These are phyloP conservation scores for Yamadazyma kanchanaburiensis DNA, from an alignment of 1,139 yeast genomes.

Conservation along the genomic window DNA sequence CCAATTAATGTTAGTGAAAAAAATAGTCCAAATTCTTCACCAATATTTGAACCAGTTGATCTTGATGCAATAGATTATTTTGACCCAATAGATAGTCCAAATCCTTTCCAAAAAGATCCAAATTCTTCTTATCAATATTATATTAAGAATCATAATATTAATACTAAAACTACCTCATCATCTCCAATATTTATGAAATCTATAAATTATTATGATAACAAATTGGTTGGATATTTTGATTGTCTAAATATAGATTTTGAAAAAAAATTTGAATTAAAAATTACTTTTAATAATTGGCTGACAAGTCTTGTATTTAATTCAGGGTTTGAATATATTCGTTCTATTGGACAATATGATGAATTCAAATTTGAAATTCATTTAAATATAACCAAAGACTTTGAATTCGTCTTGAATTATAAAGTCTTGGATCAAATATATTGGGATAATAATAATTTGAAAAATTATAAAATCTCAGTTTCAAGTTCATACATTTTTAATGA, in stretches of 20 bases:
- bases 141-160: constrained; percentile 9
- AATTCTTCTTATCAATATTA: constrained; percentile 6
- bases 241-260: constrained; percentile 39
- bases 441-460: constrained; percentile 32
- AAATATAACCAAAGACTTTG: constrained; percentile 19
- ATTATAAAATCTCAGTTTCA: constrained; percentile 25
- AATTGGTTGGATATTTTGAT: constrained; percentile 29
- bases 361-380: constrained; percentile 36
- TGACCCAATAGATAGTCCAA: constrained; percentile 6
- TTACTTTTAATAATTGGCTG: constrained; percentile 39
- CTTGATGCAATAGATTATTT: background rate
- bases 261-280: constrained; percentile 31
- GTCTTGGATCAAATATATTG: constrained; percentile 22
- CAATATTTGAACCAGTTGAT: constrained; percentile 1
- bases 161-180: constrained; percentile 4
- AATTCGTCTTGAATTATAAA: constrained; percentile 23
- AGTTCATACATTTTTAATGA: constrained; percentile 4
- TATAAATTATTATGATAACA: constrained; percentile 13
- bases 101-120: constrained; percentile 6
- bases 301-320: constrained; percentile 27
- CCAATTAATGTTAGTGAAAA: constrained; percentile 36
- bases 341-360: constrained; percentile 31
- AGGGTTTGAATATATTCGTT: constrained; percentile 20
- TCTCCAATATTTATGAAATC: constrained; percentile 9
- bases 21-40: constrained; percentile 23